Base-by-base conservation (phyloP, 2,329 filamentous ascomycete species). In the Penicillium sp. region DNA sequence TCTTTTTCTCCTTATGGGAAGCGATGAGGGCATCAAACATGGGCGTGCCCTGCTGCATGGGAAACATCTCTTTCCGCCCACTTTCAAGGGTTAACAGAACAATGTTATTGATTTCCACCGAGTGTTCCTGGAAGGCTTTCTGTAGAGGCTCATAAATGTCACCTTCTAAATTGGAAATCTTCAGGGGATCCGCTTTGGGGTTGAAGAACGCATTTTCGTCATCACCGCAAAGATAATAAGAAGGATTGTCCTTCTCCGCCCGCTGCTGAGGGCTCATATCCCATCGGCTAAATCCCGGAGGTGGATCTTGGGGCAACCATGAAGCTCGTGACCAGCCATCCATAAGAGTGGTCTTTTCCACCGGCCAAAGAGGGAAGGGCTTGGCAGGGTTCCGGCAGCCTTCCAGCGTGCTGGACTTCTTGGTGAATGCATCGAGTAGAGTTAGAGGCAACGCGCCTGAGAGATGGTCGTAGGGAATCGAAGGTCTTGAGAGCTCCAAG, bases 31-130 rank as follows among this genome's bases (percentile, higher is more conserved):
- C 60, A 22, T 76, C 64, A 49, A 75, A 72, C 14, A 77, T 57
- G 4, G 64, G 64, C 16, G 68, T 71, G 16, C 68, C 68, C 48
- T 73, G 71, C 49, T 73, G 70, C 52, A 75, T 63, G 1, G 75
- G 75, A 56, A 77, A 77, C 37, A 76, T 63, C 41, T 77, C 74
- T 49, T 76, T 77, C 37, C 75, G 68, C 6, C 73, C 73, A 52
- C 72, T 75, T 60, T 77, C 75, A n/a, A 77, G 61, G 5, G 71
- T 75, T 27, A 77, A 49, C 11, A 77, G 27, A 8, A 77, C 65
- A 1, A 77, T 67, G 62, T 77, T 71, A 27, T 76, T 73, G 33
- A 77, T 76, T 1, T 64, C 51, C n/a, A 75, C 65, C 0, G 70
- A 62, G 27, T 68, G 58, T 9, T 68, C 50, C 26, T 70, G 59